A percentile compares a stretch with the other conserved stretches of the same genome.
Evolutionary conservation across 495 filamentous ascomycete genomes (phyloP).

Genomic region (Podospora australis): DNA sequence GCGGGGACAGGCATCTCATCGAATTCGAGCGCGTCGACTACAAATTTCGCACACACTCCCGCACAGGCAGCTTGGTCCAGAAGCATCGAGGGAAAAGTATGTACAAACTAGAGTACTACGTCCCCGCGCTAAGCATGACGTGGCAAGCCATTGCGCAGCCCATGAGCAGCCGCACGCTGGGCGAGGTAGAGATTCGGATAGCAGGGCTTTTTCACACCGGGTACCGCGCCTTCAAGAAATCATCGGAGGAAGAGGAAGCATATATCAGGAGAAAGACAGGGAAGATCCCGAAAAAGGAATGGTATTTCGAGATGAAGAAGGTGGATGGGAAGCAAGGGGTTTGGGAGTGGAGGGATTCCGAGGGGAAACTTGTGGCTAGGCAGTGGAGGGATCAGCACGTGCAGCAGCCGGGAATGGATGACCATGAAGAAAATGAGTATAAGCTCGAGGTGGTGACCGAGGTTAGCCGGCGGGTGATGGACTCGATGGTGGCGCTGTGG

Average conservation of each 20-base stretch:
- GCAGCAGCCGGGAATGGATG: neutral
- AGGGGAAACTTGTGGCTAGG: slow-evolving; percentile 21
- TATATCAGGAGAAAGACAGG: slow-evolving; percentile 7
- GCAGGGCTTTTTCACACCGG: slow-evolving; percentile 20
- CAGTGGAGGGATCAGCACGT: slow-evolving; percentile 11
- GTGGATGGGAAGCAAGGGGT: slow-evolving; percentile 3
- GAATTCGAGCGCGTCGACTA: slow-evolving; percentile 26
- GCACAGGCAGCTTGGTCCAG: slow-evolving; percentile 15
- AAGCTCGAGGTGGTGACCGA: slow-evolving; percentile 21
- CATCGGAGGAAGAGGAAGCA: slow-evolving; percentile 9
- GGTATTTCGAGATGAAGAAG: slow-evolving; percentile 19
- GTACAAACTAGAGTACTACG: slow-evolving; percentile 23
- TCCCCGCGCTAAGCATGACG: slow-evolving; percentile 9
- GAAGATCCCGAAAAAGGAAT: slow-evolving; percentile 14
- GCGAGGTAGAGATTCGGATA: slow-evolving; percentile 17
- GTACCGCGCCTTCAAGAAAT: slow-evolving; percentile 15
- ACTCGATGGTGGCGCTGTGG: slow-evolving; percentile 30
- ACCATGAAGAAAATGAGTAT: neutral
- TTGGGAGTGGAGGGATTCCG: slow-evolving; percentile 22
- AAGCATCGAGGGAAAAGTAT: slow-evolving; percentile 16
- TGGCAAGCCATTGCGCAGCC: slow-evolving; percentile 17
- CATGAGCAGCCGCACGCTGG: slow-evolving; percentile 12
- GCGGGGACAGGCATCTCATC: slow-evolving; percentile 10
- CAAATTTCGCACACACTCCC: slow-evolving; percentile 14
- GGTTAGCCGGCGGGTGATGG: slow-evolving; percentile 20